A percentile compares a stretch with the other conserved stretches of the same genome.
phyloP scores from a whole-genome alignment of 805 yeast genomes.

The Candida ortonii region DNA sequence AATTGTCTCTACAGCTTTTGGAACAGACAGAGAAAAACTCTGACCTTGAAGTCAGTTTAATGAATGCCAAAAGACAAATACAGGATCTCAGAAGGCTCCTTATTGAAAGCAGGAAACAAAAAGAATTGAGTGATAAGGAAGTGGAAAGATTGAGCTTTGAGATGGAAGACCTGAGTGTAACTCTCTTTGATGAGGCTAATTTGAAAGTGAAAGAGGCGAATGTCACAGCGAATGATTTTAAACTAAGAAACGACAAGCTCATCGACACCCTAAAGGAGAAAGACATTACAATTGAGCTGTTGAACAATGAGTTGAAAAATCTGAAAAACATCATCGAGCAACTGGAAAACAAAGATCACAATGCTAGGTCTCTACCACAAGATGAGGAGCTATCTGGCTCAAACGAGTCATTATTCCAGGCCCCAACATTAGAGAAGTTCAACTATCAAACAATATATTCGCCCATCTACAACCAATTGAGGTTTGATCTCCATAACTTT shows the following conservation, averaged over 20 bases:
- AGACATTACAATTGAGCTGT: constrained; percentile 59
- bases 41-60: constrained; percentile 30
- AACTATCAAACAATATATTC: constrained; percentile 28
- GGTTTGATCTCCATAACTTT: constrained; percentile 46
- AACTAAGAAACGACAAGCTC: constrained; percentile 56
- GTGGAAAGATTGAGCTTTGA: constrained; percentile 62
- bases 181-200: constrained; percentile 81
- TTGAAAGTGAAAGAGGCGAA: constrained; percentile 80
- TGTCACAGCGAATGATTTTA: constrained; percentile 57
- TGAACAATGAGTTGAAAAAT: constrained; percentile 65
- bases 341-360: constrained; percentile 39
- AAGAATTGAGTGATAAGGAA: constrained; percentile 54
- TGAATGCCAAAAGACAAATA: constrained; percentile 26
- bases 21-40: constrained; percentile 27
- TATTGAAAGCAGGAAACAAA: constrained; percentile 32
- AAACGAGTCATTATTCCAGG: constrained; percentile 18
- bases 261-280: constrained; percentile 59
- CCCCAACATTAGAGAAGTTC: constrained; percentile 18
- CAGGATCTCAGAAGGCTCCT: constrained; percentile 34
- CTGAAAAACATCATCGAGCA: constrained; percentile 59
- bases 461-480: constrained; percentile 31
- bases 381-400: constrained; percentile 3
- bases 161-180: constrained; percentile 75
- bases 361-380: not conserved
- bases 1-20: constrained; percentile 25